Evolutionary conservation across 805 yeast genomes (phyloP).

Genomic region (Ogataea nakhonphanomensis): DNA sequence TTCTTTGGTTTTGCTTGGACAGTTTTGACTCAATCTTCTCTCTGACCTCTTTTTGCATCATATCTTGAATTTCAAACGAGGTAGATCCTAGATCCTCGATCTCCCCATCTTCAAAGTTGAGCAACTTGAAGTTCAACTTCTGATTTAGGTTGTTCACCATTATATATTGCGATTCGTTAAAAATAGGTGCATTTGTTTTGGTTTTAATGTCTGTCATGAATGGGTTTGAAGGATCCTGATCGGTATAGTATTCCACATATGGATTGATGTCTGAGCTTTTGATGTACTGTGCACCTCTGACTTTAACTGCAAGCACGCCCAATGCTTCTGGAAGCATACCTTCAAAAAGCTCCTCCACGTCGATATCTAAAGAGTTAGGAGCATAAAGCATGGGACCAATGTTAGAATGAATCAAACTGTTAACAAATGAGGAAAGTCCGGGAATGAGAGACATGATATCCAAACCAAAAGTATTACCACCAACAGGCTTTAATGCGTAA

Average conservation of each 20-base stretch:
- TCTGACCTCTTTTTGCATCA: constrained; percentile 51
- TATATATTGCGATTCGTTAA: constrained; percentile 62
- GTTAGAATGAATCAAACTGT: constrained; percentile 61
- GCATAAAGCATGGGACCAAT: constrained; percentile 79
- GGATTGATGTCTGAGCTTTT: constrained; percentile 52
- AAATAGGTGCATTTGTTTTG: constrained; percentile 53
- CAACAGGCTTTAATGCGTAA: constrained; percentile 79
- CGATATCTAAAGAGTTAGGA: constrained; percentile 74
- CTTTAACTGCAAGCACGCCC: constrained; percentile 65
- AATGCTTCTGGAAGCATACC: constrained; percentile 61
- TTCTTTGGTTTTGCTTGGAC: constrained; percentile 48
- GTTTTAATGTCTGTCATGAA: constrained; percentile 55
- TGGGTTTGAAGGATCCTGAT: constrained; percentile 29
- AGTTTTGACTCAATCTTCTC: constrained; percentile 43
- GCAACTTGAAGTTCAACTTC: constrained; percentile 51
- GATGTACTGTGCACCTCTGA: constrained; percentile 50
- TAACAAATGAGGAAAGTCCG: constrained; percentile 71
- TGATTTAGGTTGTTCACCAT: constrained; percentile 56
- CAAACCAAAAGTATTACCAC: constrained; percentile 84
- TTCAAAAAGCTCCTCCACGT: constrained; percentile 69
- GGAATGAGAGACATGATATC: constrained; percentile 85
- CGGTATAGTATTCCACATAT: constrained; percentile 34
- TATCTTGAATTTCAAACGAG: constrained; percentile 53
- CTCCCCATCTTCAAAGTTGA: constrained; percentile 54
- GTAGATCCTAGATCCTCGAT: constrained; percentile 50